Evolutionary conservation across 2,329 filamentous ascomycete species (phyloP).

Genomic region (Hypoxylon sp.): DNA sequence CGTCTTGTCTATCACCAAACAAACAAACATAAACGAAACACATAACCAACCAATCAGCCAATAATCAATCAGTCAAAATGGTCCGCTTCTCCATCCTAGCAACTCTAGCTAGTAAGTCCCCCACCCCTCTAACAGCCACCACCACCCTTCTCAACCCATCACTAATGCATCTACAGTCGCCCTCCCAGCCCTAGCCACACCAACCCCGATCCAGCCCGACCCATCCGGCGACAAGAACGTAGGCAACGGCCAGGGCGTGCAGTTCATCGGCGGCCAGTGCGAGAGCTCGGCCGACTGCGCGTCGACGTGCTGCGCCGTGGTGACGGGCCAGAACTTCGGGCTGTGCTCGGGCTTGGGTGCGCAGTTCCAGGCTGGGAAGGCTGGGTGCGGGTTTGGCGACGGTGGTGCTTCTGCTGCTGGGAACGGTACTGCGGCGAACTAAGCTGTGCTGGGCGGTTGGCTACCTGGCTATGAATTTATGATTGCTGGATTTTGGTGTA

Average conservation of each 20-base stretch:
- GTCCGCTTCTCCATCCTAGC: conserved; percentile 40
- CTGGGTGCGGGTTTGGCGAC: conserved; percentile 43
- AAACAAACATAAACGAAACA: too few species aligned
- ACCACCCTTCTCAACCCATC: background rate
- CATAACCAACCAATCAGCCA: background rate
- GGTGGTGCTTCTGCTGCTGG: background rate
- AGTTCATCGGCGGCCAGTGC: conserved; percentile 46
- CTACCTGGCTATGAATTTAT: too few species aligned
- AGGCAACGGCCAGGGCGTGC: conserved; percentile 40
- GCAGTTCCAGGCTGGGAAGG: conserved; percentile 42
- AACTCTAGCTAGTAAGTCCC: conserved; percentile 40
- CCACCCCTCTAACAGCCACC: background rate
- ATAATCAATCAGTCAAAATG: conserved; percentile 39
- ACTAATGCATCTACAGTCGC: conserved; percentile 33
- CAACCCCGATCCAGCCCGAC: conserved; percentile 33
- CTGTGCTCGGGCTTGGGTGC: conserved; percentile 42
- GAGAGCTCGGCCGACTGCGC: conserved; percentile 42
- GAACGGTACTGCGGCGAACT: conserved; percentile 4
- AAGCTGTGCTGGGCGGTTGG: background rate
- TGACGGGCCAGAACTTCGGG: conserved; percentile 36
- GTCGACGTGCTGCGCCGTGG: conserved; percentile 43
- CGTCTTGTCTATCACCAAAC: conserved; percentile 5
- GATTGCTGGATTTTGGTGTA: background rate
- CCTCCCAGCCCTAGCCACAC: conserved; percentile 31
- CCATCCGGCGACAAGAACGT: conserved; percentile 39